Evolutionary conservation across 2,329 filamentous ascomycete species (phyloP), one percentile per base, ranked within the genome.

Genomic region (Penicillium thymicola): DNA sequence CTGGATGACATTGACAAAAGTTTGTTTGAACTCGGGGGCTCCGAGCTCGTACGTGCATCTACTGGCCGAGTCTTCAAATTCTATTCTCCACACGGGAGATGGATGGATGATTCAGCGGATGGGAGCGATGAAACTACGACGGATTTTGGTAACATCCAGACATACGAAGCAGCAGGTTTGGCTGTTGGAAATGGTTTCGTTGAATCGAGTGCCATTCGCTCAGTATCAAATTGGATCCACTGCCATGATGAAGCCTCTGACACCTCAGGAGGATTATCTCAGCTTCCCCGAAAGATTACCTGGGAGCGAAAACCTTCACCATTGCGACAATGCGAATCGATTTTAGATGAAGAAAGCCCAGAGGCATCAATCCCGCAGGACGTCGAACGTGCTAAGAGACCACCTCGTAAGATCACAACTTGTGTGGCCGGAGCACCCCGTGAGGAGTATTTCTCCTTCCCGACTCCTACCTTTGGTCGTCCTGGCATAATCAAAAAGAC

Each of bases 21-120:
- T 2, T 40, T 68, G 1, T 21, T 56, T 3, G 13, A 49, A 0
- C 48, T 40, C 4, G 34, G 40, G 10, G 59, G 62, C 1, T 55
- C 47, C 0, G 43, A 59, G 11, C 58, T 69, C 13, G 36, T 62
- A 8, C 42, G 48, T 1, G 60, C 47, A 18, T 58, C 58, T 8
- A 57, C 50, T 3, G 58, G 62, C 9, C 49, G 54, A 2, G 59
- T 54, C 1, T 54, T 49, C 51, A 69, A 66, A 18, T 65, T 60
- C 23, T 70, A 69, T 36, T 65, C 52, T 2, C 51, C 55, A 4
- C 65, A 70, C 48, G 68, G 69, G 7, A 21, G 5, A 11, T 70
- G 67, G 67, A 16, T 30, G 5, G 14, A 41, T 2, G 61, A 69
- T 21, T 0, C 16, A 0, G 14, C 21, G 0, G 52, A 59, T 2